These are phyloP conservation scores for Capronia epimyces DNA, from an alignment of 2,329 filamentous ascomycete species.

Conservation along the genomic window DNA sequence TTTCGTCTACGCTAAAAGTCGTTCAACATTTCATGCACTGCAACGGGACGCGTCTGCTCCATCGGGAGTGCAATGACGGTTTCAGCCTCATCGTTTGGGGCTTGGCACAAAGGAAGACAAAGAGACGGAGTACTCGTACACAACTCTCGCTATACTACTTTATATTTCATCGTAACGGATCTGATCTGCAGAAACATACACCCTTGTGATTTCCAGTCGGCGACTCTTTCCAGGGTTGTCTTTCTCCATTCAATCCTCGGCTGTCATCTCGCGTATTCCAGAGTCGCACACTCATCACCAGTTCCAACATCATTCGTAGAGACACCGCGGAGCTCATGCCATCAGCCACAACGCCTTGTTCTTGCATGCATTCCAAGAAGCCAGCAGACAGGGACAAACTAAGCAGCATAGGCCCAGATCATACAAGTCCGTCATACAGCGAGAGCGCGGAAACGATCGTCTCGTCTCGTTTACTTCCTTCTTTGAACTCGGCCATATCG, in stretches of 20 bases:
- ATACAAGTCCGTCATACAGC: slow-evolving; percentile 93
- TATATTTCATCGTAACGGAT: neutral
- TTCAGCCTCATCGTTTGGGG: neutral
- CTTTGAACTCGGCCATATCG: slow-evolving; percentile 97
- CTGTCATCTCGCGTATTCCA: neutral
- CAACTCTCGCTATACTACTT: neutral
- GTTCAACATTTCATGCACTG: neutral
- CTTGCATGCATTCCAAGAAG: neutral
- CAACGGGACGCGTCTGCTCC: neutral
- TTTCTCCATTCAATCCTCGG: neutral
- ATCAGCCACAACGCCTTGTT: neutral
- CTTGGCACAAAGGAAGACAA: neutral
- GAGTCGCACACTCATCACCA: neutral
- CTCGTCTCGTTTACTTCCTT: slow-evolving; percentile 97
- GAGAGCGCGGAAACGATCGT: slow-evolving; percentile 97
- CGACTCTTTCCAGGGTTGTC: neutral
- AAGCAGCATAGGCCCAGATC: slow-evolving; percentile 24
- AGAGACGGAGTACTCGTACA: neutral
- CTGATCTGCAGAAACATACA: neutral
- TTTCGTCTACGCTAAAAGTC: neutral
- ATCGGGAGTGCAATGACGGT: neutral
- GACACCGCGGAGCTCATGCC: neutral
- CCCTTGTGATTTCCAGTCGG: neutral
- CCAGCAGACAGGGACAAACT: neutral
- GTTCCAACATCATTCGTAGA: neutral